Conservation (phyloP, 108 stramenopile species). For the Bacterosira constricta region DNA sequence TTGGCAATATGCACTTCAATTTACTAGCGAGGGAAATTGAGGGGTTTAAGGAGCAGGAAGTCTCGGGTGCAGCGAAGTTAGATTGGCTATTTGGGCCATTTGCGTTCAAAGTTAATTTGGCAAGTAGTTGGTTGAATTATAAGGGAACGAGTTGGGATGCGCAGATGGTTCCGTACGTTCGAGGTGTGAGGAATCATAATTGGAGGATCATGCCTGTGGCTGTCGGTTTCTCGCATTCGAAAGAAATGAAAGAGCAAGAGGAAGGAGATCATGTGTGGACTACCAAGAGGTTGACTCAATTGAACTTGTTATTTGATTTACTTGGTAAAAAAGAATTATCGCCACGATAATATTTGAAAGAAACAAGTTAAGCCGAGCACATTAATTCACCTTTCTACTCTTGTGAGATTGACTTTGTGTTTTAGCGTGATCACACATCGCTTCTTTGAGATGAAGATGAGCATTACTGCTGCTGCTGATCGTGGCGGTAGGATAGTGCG, state of each 20-base stretch:
- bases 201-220: constrained; percentile 41
- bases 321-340: constrained; percentile 30
- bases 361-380: background rate
- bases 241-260: constrained; percentile 60
- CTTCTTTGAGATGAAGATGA: too few relatives aligned
- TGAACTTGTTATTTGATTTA: constrained; percentile 58
- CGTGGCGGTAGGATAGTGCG: too few relatives aligned
- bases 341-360: background rate
- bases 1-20: constrained; percentile 61
- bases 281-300: constrained; percentile 56
- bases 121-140: constrained; percentile 47
- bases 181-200: constrained; percentile 27
- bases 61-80: constrained; percentile 7
- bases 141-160: constrained; percentile 63
- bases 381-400: too few relatives aligned
- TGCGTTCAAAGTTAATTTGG: constrained; percentile 42
- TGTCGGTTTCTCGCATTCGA: constrained; percentile 45
- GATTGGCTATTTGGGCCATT: constrained; percentile 73
- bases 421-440: too few relatives aligned
- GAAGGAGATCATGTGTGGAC: constrained; percentile 47
- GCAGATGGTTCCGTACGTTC: constrained; percentile 59
- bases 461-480: too few relatives aligned
- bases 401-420: too few relatives aligned
- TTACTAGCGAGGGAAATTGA: constrained; percentile 31
- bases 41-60: constrained; percentile 3